Evolutionary conservation across 2,329 filamentous ascomycete genomes (phyloP), one percentile per base, ranked within the genome.

Genomic region (Alternaria panax): DNA sequence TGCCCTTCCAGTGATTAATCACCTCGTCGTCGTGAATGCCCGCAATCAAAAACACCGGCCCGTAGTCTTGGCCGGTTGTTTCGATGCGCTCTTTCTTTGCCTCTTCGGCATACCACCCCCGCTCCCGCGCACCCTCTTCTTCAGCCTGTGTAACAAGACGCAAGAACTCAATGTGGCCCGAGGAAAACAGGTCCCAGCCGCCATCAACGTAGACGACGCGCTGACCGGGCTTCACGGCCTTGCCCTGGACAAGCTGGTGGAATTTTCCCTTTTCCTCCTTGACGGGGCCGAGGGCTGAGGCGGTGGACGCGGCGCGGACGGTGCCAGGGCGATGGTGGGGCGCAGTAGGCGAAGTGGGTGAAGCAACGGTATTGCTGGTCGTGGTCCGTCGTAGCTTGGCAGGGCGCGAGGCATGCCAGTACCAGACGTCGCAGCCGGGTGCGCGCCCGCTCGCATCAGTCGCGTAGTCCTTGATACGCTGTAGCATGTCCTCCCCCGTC

Each of bases 141-240:
- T 98, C 94, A 0, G 85, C 83, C 64, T 89, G 81, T 8, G 90
- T 84, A 3, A 99, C 94, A 40, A 87, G 85, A 46, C 90, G 88
- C 54, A 99, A 84, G 69, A 99, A 99, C 76, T 96, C 93, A 69
- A 99, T 98, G 76, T 99, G 95, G 0, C 95, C 95, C 48, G 92
- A 96, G 0, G 92, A 97, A 80, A 99, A 99, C 22, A 99, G 85
- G 75, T 99, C 95, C 78, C 96, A 99, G 1, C 94, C 95, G 47
- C 95, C 95, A 68, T 99, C 95, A 7, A 98, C 94, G 75, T 99
- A 99, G 43, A 97, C 88, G 30, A 99, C 85, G 9, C 91, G 85
- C 80, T 98, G 95, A 1, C 91, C 94, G 0, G 88, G 88, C 70
- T 85, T 86, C 0, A 91, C 90, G 0, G 85, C 85, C n/a, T 85